Conservation (phyloP, 1,139 yeast genomes). For the Hemisphaericaspora subhashii region DNA sequence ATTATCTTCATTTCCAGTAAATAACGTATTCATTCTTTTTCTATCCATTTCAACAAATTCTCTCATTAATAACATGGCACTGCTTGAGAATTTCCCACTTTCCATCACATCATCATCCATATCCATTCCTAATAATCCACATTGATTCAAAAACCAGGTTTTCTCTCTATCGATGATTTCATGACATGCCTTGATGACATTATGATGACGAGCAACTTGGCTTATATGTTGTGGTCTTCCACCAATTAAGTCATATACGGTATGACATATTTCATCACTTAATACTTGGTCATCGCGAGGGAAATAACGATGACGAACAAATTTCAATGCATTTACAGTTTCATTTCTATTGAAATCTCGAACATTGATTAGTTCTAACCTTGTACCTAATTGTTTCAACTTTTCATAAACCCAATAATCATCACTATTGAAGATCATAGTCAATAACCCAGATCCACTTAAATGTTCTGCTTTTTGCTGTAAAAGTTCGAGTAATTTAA, state of each 20-base stretch:
- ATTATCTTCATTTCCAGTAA: constrained; percentile 21
- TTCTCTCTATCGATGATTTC: constrained; percentile 75
- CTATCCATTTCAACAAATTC: constrained; percentile 73
- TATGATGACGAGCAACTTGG: constrained; percentile 66
- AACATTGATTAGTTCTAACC: constrained; percentile 71
- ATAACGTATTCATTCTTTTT: constrained; percentile 29
- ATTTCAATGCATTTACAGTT: constrained; percentile 55
- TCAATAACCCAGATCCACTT: constrained; percentile 74
- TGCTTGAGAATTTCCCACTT: constrained; percentile 71
- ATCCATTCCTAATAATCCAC: constrained; percentile 70
- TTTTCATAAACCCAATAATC: constrained; percentile 89
- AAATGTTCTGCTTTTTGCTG: constrained; percentile 83
- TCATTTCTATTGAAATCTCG: constrained; percentile 62
- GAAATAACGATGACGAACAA: constrained; percentile 50
- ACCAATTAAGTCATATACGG: constrained; percentile 71
- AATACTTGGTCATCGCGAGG: constrained; percentile 34
- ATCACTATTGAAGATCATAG: constrained; percentile 77
- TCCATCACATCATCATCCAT: constrained; percentile 95
- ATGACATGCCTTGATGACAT: constrained; percentile 66
- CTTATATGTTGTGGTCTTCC: constrained; percentile 84
- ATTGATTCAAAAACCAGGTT: constrained; percentile 83
- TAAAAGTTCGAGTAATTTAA: constrained; percentile 66
- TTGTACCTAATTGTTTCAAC: constrained; percentile 68
- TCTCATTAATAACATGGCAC: constrained; percentile 75
- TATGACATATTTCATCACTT: constrained; percentile 43